These are phyloP conservation scores for Stramenopiles sp. DNA, from an alignment of 352 stramenopile species.

Conservation along the genomic window DNA sequence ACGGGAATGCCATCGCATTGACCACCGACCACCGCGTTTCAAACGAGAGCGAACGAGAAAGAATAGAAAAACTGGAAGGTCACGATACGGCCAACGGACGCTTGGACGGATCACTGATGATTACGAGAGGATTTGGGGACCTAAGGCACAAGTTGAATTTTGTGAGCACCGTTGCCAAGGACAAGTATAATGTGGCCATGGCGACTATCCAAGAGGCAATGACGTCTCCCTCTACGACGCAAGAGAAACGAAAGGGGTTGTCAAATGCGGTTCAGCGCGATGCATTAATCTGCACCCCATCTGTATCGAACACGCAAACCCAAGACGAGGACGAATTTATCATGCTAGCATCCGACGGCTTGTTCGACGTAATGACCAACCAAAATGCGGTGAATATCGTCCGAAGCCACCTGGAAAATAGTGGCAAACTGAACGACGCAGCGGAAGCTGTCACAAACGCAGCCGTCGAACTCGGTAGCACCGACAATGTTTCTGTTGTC, in stretches of 20 bases:
- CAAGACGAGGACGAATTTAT: constrained; percentile 39
- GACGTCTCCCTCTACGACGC: too few relatives aligned
- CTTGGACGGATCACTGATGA: constrained; percentile 54
- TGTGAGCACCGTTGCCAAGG: too few relatives aligned
- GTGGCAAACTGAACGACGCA: constrained; percentile 61
- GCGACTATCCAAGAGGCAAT: too few relatives aligned
- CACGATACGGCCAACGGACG: constrained; percentile 49
- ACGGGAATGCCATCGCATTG: constrained; percentile 30
- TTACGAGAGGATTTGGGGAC: constrained; percentile 53
- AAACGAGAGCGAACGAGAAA: constrained; percentile 29
- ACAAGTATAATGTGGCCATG: too few relatives aligned
- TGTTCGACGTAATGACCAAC: constrained; percentile 53
- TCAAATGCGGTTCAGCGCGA: too few relatives aligned
- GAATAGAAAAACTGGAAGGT: constrained; percentile 34
- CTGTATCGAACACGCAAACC: too few relatives aligned
- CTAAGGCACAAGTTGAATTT: constrained; percentile 66
- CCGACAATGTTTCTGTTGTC: constrained; percentile 69
- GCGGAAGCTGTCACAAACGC: constrained; percentile 61
- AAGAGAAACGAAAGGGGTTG: too few relatives aligned
- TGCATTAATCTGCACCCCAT: too few relatives aligned
- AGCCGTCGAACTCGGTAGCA: constrained; percentile 56
- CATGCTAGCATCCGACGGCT: constrained; percentile 47
- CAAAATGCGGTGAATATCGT: constrained; percentile 51
- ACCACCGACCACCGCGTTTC: constrained; percentile 47
- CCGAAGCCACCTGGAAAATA: constrained; percentile 46